Base-by-base conservation (phyloP, 352 stramenopile genomes). In the Poterioochromonas sp. region DNA sequence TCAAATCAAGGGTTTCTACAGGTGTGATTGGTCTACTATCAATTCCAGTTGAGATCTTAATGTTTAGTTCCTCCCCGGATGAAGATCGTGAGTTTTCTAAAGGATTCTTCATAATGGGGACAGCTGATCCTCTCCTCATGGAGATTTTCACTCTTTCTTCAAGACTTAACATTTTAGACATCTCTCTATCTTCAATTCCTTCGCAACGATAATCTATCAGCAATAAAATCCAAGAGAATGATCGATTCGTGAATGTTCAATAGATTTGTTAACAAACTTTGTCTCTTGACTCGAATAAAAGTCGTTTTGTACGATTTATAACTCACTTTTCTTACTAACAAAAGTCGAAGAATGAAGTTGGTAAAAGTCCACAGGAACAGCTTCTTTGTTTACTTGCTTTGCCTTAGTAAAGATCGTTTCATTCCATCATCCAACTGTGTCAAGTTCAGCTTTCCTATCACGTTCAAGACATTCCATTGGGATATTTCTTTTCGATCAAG, bases 121-220 rank as follows among this genome's bases (percentile, higher is more conserved):
- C 62, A 43, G 62, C 62, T 22, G 62, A 71, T 41, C 62, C 62
- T 15, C 62, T 8, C 11, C 32, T 41, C 39, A 8, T 44, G 34
- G 18, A 12, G 39, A 8, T 1, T 22, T 29, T 11, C 39, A 71
- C 62, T 43, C 62, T 11, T 32, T 71, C 62, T n/a, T 71, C 62
- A n/a, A 71, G 41, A 58, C 47, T 58, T 15, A 26, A 26, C 47
- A 58, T 58, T 58, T 58, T 58, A n/a, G n/a, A n/a, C n/a, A n/a
- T n/a, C n/a, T n/a, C n/a, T n/a, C n/a, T n/a, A n/a, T n/a, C n/a
- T n/a, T n/a, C n/a, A n/a, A n/a, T n/a, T n/a, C n/a, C n/a, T n/a
- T n/a, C n/a, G n/a, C n/a, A n/a, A n/a, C n/a, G n/a, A n/a, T n/a
- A n/a, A n/a, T n/a, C n/a, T n/a, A n/a, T n/a, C n/a, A n/a, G n/a